Conservation (phyloP, 331 rosid species). For the Cydonia oblonga region DNA sequence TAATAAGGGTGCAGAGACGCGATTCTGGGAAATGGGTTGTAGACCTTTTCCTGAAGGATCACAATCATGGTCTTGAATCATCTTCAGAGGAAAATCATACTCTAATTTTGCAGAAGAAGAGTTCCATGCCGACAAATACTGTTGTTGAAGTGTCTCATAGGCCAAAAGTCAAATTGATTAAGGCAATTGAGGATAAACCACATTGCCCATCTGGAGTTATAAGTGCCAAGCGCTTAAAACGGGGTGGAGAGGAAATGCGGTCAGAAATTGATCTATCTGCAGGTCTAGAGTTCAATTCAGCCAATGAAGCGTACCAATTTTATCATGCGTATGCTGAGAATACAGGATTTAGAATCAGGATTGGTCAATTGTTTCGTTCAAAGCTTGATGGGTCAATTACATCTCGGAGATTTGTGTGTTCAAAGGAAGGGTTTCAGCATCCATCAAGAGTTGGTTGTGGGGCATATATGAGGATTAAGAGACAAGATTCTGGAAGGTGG, state of each 20-base stretch:
- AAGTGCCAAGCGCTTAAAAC: conserved; percentile 47
- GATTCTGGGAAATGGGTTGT: conserved; percentile 88
- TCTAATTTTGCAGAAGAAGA: conserved; percentile 29
- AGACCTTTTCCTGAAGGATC: conserved; percentile 71
- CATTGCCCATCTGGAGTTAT: conserved; percentile 51
- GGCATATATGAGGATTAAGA: conserved; percentile 83
- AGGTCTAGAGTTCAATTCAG: conserved; percentile 73
- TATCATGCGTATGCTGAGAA: conserved; percentile 62
- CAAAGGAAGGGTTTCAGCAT: conserved; percentile 94
- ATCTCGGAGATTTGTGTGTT: conserved; percentile 92
- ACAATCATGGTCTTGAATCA: conserved; percentile 67
- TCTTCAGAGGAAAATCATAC: conserved; percentile 24
- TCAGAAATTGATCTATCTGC: conserved; percentile 45
- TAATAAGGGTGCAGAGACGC: conserved; percentile 64
- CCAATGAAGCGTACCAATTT: conserved; percentile 77
- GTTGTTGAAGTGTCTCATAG: conserved; percentile 29
- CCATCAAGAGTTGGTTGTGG: conserved; percentile 95
- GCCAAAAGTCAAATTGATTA: conserved; percentile 45
- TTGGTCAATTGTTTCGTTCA: conserved; percentile 89
- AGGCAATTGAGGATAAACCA: conserved; percentile 30
- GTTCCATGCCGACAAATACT: conserved; percentile 23
- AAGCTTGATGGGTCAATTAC: conserved; percentile 70
- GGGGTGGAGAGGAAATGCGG: conserved; percentile 41
- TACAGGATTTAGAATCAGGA: conserved; percentile 70
- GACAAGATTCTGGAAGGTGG: conserved; percentile 80